Evolutionary conservation across 352 stramenopile species (phyloP), one percentile per base, ranked within the genome.

Genomic region (Phytophthora constricta): DNA sequence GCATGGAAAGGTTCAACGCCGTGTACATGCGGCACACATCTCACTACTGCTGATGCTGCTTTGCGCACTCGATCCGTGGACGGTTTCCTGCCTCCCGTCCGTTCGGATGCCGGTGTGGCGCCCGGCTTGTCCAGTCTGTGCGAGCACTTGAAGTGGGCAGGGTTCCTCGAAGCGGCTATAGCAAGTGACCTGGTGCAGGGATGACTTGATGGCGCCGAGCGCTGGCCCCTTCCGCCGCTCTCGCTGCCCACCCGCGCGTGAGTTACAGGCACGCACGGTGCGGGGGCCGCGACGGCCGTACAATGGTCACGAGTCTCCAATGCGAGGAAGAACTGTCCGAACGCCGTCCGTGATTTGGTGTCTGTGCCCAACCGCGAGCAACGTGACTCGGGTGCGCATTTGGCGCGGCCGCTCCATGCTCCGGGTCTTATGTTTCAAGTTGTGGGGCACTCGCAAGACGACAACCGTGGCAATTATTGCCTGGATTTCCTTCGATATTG

Each of bases 141-240:
- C 19, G 19, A 23, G 17, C 19, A 47, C 41, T 47, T 47, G 16
- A 47, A 47, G 41, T 47, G 16, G 2, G 41, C 5, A 17, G 9
- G 17, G n/a, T n/a, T n/a, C n/a, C n/a, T n/a, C n/a, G 41, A 23
- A 10, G 17, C 53, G 39, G 48, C 25, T 23, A 23, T 22, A 45
- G 41, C 55, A 62, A 65, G 49, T 49, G 34, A 58, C 39, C 43
- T 41, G n/a, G n/a, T n/a, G 16, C 45, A 42, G 31, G 23, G 43
- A 60, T 60, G 49, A 64, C 58, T 70, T 70, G 58, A 68, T 59
- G 62, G 19, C 25, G n/a, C 43, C n/a, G 43, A 28, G n/a, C 49
- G 67, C 68, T 68, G 68, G 56, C 68, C 50, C 33, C 58, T 58
- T 69, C 62, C 52, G 63, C 49, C 49, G 48, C 33, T 39, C 47